Conservation (phyloP, 176 grass and related monocot species). For the Ampelocalamus luodianensis region DNA sequence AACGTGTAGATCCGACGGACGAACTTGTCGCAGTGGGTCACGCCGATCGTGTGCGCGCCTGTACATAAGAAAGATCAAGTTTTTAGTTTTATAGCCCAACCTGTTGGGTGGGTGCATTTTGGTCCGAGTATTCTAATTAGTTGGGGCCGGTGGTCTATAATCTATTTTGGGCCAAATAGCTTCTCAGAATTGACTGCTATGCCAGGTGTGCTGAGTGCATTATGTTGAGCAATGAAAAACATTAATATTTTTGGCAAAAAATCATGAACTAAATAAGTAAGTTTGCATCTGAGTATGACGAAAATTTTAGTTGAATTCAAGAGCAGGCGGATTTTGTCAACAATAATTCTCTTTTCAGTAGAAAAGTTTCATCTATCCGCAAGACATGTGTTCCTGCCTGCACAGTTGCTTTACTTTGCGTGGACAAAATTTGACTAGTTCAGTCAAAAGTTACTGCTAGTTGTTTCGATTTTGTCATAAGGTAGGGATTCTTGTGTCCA, state of each 20-base stretch:
- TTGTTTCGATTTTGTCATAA: not conserved
- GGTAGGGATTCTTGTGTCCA: conserved; percentile 10
- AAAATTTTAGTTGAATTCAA: not conserved
- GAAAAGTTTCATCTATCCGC: not conserved
- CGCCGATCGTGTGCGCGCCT: conserved; percentile 81
- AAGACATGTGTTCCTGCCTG: not conserved
- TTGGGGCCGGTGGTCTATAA: not conserved
- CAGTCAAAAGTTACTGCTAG: conserved; percentile 43
- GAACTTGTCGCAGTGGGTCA: conserved; percentile 89
- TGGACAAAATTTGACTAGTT: conserved; percentile 6
- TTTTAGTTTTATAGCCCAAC: not conserved
- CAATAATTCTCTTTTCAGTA: not conserved
- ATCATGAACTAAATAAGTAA: not conserved
- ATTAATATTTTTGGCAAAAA: not conserved
- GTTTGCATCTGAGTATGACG: no score
- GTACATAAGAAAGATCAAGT: not conserved
- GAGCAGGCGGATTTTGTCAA: not conserved
- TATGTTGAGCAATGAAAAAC: not conserved
- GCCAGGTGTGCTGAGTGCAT: not conserved
- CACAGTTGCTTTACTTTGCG: not conserved
- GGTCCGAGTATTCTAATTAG: not conserved
- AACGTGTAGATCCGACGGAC: conserved; percentile 79
- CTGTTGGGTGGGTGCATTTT: not conserved
- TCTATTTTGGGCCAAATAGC: not conserved
- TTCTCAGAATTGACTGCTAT: not conserved